Conservation (phyloP, 768 basidiomycete species). For the Tulasnella sp. region DNA sequence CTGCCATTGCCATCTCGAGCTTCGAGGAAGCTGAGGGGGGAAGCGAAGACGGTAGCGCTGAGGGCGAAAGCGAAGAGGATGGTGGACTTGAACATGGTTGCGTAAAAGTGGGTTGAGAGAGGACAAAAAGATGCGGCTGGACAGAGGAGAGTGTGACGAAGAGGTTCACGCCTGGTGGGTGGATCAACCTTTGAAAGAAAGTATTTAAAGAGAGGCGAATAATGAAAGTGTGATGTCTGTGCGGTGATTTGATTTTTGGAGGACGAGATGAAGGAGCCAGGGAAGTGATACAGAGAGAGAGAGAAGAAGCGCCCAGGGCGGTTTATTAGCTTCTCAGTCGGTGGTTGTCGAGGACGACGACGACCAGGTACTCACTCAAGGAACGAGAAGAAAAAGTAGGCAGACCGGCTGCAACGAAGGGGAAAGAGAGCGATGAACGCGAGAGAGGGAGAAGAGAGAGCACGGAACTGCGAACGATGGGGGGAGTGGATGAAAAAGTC, state of each 20-base stretch:
- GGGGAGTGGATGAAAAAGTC: not conserved
- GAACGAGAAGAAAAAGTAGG: not conserved
- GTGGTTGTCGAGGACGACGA: not conserved
- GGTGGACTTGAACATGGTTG: constrained; percentile 8
- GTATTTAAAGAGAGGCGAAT: not conserved
- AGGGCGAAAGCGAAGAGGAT: constrained; percentile 10
- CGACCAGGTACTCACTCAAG: constrained; percentile 10
- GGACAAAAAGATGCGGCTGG: too few species aligned
- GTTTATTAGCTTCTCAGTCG: constrained; percentile 3
- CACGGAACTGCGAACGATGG: constrained; percentile 10
- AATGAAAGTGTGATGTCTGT: constrained; percentile 6
- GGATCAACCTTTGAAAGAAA: not conserved
- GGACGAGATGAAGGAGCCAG: not conserved
- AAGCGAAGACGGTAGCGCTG: constrained; percentile 1
- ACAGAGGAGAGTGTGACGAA: not conserved
- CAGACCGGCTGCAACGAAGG: constrained; percentile 15
- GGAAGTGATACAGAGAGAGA: not conserved
- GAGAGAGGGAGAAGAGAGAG: not conserved
- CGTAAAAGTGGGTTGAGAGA: not conserved
- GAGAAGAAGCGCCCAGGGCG: not conserved
- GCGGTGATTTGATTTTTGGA: not conserved
- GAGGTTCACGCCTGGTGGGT: constrained; percentile 3
- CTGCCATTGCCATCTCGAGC: not conserved
- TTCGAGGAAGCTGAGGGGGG: not conserved
- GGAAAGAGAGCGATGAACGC: not conserved